Conservation (phyloP, 2,329 filamentous ascomycete species). For the Dactylellina sp. region DNA sequence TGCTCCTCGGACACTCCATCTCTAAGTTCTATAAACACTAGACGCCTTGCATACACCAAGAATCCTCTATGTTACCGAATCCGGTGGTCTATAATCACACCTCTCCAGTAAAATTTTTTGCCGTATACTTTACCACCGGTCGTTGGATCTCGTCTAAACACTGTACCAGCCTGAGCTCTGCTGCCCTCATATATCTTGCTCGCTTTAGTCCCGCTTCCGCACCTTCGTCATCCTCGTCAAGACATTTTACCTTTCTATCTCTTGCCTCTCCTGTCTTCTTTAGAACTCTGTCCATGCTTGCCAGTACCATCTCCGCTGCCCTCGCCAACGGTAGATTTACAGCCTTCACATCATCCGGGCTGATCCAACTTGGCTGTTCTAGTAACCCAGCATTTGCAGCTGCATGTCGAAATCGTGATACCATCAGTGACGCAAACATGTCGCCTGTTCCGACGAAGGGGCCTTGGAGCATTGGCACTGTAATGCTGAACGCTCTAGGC, state of each 20-base stretch:
- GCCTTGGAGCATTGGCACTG: conserved; percentile 86
- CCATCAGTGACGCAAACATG: conserved; percentile 95
- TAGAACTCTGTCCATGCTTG: conserved; percentile 90
- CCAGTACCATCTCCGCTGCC: conserved; percentile 86
- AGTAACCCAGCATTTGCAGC: conserved; percentile 65
- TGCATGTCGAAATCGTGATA: conserved; percentile 82
- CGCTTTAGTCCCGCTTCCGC: conserved; percentile 68
- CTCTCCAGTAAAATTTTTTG: conserved; percentile 42
- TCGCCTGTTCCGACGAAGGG: conserved; percentile 98
- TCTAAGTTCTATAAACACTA: not conserved
- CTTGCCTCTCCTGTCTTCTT: conserved; percentile 75
- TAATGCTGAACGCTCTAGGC: conserved; percentile 87
- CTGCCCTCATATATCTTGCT: conserved; percentile 81
- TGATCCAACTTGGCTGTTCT: conserved; percentile 76
- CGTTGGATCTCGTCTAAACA: conserved; percentile 58
- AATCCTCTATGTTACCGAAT: too few relatives aligned
- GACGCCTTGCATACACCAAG: not conserved
- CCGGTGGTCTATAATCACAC: conserved; percentile 4
- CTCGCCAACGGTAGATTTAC: conserved; percentile 82
- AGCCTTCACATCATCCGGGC: conserved; percentile 76
- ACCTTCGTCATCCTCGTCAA: conserved; percentile 64
- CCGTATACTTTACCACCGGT: conserved; percentile 45
- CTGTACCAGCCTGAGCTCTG: conserved; percentile 81
- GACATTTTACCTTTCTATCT: conserved; percentile 67
- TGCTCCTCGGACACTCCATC: not conserved